Evolutionary conservation across 2,329 filamentous ascomycete species (phyloP), one percentile per base, ranked within the genome.

Genomic region (Penicillium occitanis): DNA sequence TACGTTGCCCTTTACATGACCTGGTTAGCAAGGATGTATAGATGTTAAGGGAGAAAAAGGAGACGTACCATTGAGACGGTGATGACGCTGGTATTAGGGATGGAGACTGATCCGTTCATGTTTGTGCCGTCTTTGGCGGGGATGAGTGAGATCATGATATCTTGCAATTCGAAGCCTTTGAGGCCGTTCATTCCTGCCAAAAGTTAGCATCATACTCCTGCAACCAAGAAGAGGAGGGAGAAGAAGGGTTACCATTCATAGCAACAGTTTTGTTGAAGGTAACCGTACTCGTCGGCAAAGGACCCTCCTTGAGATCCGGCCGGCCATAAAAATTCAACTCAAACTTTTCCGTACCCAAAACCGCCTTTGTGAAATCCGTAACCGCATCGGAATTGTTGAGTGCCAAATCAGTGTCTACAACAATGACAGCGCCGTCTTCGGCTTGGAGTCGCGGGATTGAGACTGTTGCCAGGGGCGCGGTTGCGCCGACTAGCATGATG

Each of bases 61-160:
- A 55, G 37, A n/a, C 25, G 19, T 75, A 80, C 79, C 80, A 89
- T 79, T 51, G 78, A 75, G 65, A 88, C 76, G 4, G 82, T 86
- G 76, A 87, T 78, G 64, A 86, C 79, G 1, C 85, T 85, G 0
- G 86, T 86, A 72, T 89, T 89, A 67, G 86, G 86, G 60, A 89
- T 86, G 68, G 74, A 78, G 57, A 86, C 83, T 13, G 77, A 81
- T 70, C 85, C 87, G 25, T 81, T 73, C 63, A 87, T 79, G 73
- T 88, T 88, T 66, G 81, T 80, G 55, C 81, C 82, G 68, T 85
- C 81, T 1, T 71, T 58, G 30, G 75, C 66, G 0, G 73, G 65
- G 37, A 73, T 75, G 8, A 76, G 72, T 65, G 83, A 75, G 69
- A 87, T 78, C 42, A 77, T 76, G 71, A 86, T 80, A 37, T 82